Percentiles rank a stretch among this genome's conserved stretches.
Evolutionary conservation across 768 basidiomycete genomes (phyloP).

Genomic region (Hericium erinaceus): DNA sequence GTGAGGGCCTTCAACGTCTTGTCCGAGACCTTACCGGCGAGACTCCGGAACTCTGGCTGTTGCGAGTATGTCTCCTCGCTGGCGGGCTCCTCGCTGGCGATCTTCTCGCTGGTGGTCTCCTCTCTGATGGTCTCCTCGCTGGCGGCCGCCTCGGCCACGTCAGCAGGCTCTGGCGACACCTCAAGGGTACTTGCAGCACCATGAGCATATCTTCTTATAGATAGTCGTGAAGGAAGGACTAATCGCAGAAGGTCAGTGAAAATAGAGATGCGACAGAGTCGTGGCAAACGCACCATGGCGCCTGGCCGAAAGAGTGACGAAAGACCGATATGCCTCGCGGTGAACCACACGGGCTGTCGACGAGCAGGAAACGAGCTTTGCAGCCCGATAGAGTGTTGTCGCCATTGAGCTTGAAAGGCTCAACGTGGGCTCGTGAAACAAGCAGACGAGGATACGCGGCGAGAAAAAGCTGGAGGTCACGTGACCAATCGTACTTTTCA

Average conservation of each 20-base stretch:
- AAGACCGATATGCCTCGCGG: background rate
- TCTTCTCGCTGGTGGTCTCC: background rate
- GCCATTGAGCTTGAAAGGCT: background rate
- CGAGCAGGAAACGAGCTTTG: background rate
- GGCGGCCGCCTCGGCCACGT: background rate
- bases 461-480: background rate
- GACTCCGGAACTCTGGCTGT: constrained; percentile 20
- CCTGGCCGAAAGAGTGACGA: background rate
- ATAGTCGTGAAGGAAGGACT: constrained; percentile 6
- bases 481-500: background rate
- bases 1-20: constrained; percentile 50
- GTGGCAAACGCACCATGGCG: constrained; percentile 1
- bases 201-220: constrained; percentile 5
- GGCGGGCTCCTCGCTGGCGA: background rate
- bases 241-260: background rate
- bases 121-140: background rate
- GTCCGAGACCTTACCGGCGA: constrained; percentile 24
- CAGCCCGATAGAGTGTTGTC: background rate
- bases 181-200: background rate
- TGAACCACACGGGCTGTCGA: too few species aligned
- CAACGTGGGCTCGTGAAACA: background rate
- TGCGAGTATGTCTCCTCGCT: background rate
- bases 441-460: background rate
- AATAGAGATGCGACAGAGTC: background rate
- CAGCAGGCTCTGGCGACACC: background rate